Base-by-base conservation (phyloP, 768 basidiomycete species). In the Trametopsis cervina region DNA sequence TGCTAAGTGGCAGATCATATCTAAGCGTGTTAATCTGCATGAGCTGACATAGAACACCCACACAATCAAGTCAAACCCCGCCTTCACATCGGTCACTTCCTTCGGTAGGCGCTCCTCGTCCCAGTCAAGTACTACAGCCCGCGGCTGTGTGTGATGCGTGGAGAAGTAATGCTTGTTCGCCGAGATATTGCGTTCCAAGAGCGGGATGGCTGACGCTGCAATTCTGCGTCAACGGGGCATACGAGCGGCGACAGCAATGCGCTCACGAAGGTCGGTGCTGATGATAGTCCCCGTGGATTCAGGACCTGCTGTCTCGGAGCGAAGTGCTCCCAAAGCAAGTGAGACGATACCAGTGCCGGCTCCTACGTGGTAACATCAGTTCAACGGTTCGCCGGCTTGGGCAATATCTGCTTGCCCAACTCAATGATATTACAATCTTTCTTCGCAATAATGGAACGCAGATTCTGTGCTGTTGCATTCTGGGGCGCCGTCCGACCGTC, bases 321-420 rank as follows among this genome's bases (percentile, higher is more conserved):
- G 72, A 9, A 89, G 60, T 2, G 76, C 71, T 1, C 80, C 76
- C 0, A 94, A 60, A 4, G 75, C 73, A 15, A 92, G 65, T 0
- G 87, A 77, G 11, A 90, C 85, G 5, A 95, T 75, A 17, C 92
- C 93, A 0, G 85, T 92, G 5, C 93, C 92, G 11, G 89, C 78
- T 23, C 92, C 92, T 89, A 47, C 10, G 2, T 7, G 27, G 22
- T n/a, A n/a, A 25, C 13, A 25, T 47, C 17, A 47, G 39, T 40
- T 10, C 18, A n/a, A n/a, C n/a, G n/a, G n/a, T n/a, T n/a, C n/a
- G n/a, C n/a, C n/a, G n/a, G n/a, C n/a, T n/a, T n/a, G n/a, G n/a
- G n/a, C n/a, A n/a, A n/a, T n/a, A 12, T 18, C 7, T 6, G 64
- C 71, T 22, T 51, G 85, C 90, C 90, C 21, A 92, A 66, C 60